These are phyloP conservation scores for Penicillium sp. DNA, from an alignment of 2,329 filamentous ascomycete genomes.

Conservation along the genomic window DNA sequence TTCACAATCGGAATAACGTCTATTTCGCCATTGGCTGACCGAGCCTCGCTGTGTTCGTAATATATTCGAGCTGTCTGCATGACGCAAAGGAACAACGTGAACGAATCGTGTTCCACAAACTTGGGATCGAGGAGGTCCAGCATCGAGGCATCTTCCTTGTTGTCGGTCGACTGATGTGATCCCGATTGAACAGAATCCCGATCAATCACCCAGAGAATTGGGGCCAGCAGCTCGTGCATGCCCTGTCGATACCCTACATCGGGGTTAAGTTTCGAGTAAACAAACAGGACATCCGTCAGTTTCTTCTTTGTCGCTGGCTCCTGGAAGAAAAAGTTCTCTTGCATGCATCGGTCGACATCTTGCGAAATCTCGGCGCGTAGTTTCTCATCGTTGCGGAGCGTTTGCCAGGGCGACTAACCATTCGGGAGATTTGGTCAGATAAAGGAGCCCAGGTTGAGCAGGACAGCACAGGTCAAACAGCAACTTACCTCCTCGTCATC, in stretches of 20 bases:
- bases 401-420: constrained; percentile 82
- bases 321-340: constrained; percentile 88
- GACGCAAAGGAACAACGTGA: constrained; percentile 76
- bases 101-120: constrained; percentile 88
- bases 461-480: not conserved
- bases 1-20: constrained; percentile 72
- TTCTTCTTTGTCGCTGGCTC: constrained; percentile 73
- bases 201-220: constrained; percentile 80
- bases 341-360: constrained; percentile 86
- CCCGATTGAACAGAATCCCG: constrained; percentile 69
- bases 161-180: constrained; percentile 18
- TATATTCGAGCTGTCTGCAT: constrained; percentile 87
- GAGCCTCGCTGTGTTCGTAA: constrained; percentile 67
- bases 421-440: constrained; percentile 22
- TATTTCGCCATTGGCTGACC: constrained; percentile 43
- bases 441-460: constrained; percentile 13
- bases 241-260: constrained; percentile 91
- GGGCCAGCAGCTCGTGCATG: constrained; percentile 94
- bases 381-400: constrained; percentile 78
- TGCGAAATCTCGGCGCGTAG: constrained; percentile 87
- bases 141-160: constrained; percentile 53
- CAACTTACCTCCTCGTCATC: constrained; percentile 69
- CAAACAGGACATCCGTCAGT: constrained; percentile 84
- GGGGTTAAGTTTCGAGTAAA: constrained; percentile 91
- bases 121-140: constrained; percentile 65